These are phyloP conservation scores for Amauroascus verrucosus DNA, from an alignment of 2,329 filamentous ascomycete species.

Conservation along the genomic window DNA sequence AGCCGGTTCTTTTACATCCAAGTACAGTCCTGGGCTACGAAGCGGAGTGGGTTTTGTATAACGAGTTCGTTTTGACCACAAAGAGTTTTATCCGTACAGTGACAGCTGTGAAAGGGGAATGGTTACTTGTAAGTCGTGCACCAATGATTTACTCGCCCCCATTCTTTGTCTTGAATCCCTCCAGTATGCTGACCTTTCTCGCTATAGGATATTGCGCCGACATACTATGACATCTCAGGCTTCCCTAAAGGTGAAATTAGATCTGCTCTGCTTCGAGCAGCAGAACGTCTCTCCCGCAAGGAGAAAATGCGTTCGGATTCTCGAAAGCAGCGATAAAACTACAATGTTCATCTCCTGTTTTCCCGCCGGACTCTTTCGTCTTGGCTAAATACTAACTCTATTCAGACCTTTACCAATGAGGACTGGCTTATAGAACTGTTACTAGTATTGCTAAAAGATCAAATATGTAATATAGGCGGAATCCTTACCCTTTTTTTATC, in stretches of 20 bases:
- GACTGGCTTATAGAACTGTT: no score
- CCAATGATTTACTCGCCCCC: not conserved
- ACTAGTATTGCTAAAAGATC: no score
- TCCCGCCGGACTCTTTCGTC: not conserved
- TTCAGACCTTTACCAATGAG: not conserved
- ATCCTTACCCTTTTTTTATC: no score
- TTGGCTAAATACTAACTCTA: not conserved
- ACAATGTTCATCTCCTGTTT: not conserved
- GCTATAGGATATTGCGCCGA: constrained; percentile 73
- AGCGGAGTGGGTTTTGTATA: constrained; percentile 94
- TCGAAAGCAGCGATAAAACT: constrained; percentile 24
- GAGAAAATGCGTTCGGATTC: constrained; percentile 38
- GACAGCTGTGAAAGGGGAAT: constrained; percentile 83
- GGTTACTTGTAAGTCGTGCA: constrained; percentile 64
- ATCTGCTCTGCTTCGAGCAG: constrained; percentile 47
- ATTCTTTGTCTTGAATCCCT: not conserved
- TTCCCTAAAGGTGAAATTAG: constrained; percentile 83
- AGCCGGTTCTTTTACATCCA: constrained; percentile 84
- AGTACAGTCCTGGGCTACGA: constrained; percentile 82
- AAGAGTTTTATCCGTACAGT: constrained; percentile 98
- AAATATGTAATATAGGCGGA: no score
- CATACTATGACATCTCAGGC: constrained; percentile 75
- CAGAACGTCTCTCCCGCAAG: constrained; percentile 46
- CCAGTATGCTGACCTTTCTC: constrained; percentile 24
- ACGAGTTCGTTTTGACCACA: constrained; percentile 93